These are phyloP conservation scores for Neopestalotiopsis sp. DNA, from an alignment of 2,329 filamentous ascomycete species.

Conservation along the genomic window DNA sequence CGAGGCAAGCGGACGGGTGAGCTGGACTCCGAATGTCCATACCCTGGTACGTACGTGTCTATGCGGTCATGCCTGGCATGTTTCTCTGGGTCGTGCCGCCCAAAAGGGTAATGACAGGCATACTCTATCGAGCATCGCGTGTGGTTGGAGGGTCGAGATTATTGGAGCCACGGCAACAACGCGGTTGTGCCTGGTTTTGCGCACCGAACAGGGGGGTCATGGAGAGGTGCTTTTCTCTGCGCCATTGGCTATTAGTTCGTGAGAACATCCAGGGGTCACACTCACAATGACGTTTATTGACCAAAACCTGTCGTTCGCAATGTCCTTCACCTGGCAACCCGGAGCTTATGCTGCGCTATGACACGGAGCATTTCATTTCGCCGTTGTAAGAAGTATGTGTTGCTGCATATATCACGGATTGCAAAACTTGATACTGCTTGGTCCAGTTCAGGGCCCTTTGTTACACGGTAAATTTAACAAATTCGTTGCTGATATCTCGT, in stretches of 20 bases:
- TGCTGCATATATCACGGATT: neutral
- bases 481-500: neutral
- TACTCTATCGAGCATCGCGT: conserved; percentile 17
- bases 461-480: neutral
- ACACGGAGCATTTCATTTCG: neutral
- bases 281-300: conserved; percentile 33
- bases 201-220: conserved; percentile 19
- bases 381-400: neutral
- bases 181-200: conserved; percentile 19
- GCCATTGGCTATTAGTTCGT: conserved; percentile 27
- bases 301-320: conserved; percentile 17
- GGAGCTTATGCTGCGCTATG: conserved; percentile 18
- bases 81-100: conserved; percentile 11
- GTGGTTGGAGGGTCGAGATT: conserved; percentile 6
- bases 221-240: neutral
- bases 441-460: neutral
- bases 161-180: conserved; percentile 5
- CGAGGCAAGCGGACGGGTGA: neutral
- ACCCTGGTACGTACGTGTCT: conserved; percentile 25
- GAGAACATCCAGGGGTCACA: conserved; percentile 24
- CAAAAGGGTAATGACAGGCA: conserved; percentile 21
- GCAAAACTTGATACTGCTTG: neutral
- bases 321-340: conserved; percentile 16
- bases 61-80: conserved; percentile 28
- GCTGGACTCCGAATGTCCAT: conserved; percentile 13